These are phyloP conservation scores for Emiliania huxleyi DNA, from an alignment of 78 protist genomes.

Conservation along the genomic window DNA sequence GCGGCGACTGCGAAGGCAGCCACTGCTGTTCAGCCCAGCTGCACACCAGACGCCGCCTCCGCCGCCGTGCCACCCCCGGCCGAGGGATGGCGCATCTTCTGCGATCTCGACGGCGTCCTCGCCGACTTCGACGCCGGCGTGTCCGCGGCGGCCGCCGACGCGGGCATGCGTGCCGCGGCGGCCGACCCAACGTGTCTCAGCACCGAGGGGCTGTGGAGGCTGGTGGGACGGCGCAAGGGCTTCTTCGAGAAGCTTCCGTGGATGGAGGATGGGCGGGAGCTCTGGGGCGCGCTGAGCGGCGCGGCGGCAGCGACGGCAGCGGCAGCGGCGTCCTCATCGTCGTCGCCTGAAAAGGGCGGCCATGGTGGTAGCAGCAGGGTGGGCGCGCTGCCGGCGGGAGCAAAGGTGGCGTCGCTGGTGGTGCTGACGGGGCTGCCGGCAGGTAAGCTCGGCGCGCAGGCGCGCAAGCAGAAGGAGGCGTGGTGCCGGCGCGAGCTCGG, in stretches of 20 bases:
- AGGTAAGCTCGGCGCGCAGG: not conserved
- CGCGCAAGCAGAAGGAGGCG: not conserved
- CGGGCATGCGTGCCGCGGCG: not conserved
- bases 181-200: not conserved
- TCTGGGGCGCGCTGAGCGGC: not conserved
- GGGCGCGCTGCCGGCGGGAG: too few relatives aligned
- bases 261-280: not conserved
- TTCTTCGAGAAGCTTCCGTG: not conserved
- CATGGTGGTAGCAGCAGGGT: too few relatives aligned
- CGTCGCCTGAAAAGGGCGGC: too few relatives aligned
- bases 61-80: too few relatives aligned
- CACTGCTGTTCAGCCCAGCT: too few relatives aligned
- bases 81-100: not conserved
- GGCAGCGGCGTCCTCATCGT: too few relatives aligned
- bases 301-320: not conserved
- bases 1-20: too few relatives aligned
- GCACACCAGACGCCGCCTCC: too few relatives aligned
- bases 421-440: not conserved
- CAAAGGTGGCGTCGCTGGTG: not conserved
- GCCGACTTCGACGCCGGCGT: not conserved
- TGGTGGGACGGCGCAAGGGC: too few relatives aligned
- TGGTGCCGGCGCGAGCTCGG: not conserved
- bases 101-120: not conserved
- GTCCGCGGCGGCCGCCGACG: not conserved
- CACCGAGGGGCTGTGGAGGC: too few relatives aligned